Percentiles rank a stretch among this genome's conserved stretches.
These are phyloP conservation scores for Eutreptiella sp. DNA, from an alignment of 208 protist species.

Conservation along the genomic window DNA sequence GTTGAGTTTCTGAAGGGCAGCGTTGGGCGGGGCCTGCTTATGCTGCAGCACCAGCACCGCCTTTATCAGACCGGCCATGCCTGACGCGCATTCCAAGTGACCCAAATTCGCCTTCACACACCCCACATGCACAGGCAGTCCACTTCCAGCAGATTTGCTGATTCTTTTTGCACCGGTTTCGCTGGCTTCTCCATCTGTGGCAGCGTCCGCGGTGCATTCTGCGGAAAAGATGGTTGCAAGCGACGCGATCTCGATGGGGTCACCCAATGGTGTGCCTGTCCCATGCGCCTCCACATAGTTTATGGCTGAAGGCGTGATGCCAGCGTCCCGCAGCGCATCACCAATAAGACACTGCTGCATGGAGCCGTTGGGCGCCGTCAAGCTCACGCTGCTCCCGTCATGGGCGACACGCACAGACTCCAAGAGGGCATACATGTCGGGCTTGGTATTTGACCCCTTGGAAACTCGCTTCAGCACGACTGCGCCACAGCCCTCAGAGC, in stretches of 20 bases:
- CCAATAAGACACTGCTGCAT: slow-evolving; percentile 36
- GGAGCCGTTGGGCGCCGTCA: slow-evolving; percentile 35
- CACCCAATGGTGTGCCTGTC: slow-evolving; percentile 44
- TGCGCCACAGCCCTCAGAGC: slow-evolving; percentile 50
- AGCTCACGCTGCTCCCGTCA: slow-evolving; percentile 40
- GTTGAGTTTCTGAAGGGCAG: no score
- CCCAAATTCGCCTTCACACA: slow-evolving; percentile 38
- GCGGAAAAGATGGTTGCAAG: slow-evolving; percentile 16
- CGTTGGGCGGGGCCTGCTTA: slow-evolving; percentile 18
- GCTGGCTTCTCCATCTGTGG: neutral
- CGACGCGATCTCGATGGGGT: slow-evolving; percentile 44
- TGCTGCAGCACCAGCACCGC: slow-evolving; percentile 2
- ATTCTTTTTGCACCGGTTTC: slow-evolving; percentile 7
- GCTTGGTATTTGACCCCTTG: neutral
- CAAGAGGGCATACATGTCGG: slow-evolving; percentile 32
- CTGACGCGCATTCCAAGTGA: slow-evolving; percentile 36
- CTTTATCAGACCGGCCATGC: slow-evolving; percentile 31
- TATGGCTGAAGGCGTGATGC: slow-evolving; percentile 28
- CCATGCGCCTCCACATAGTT: slow-evolving; percentile 45
- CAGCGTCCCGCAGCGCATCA: slow-evolving; percentile 12
- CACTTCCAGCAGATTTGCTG: no score
- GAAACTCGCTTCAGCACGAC: slow-evolving; percentile 44
- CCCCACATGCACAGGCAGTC: no score
- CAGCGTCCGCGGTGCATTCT: no score
- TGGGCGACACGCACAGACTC: slow-evolving; percentile 40